Evolutionary conservation across 2,329 filamentous ascomycete species (phyloP), one percentile per base, ranked within the genome.

Genomic region (Didymella glomerata): DNA sequence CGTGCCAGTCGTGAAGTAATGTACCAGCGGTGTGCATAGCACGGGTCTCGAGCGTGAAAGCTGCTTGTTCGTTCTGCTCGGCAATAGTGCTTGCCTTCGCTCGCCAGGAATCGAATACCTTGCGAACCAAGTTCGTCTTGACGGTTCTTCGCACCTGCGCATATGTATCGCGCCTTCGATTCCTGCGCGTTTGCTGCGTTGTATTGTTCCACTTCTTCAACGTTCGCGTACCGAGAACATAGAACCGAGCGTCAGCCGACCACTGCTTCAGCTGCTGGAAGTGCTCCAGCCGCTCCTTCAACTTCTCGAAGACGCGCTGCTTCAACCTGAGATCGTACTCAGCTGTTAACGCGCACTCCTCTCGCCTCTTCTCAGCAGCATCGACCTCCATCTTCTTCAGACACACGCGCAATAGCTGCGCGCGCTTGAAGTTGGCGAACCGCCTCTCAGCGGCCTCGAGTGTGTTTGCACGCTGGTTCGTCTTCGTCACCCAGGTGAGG

Each of bases 221-320:
- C 2, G 78, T 75, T 41, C 75, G 78, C 8, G 78, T 85, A 41
- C 80, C 76, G n/a, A 84, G 68, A 36, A 85, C 83, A 68, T 86
- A 88, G 63, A 83, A 87, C 11, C 79, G 75, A 24, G 85, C 85
- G 69, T 85, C 81, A n/a, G 74, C 73, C 25, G 85, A 82, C 83
- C 83, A 85, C 24, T 76, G 76, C 42, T 83, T 79, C 44, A 88
- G 71, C 64, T 82, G 79, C 25, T 73, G 67, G 11, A 82, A 71
- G 62, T 85, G 79, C 16, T 79, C 72, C 7, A 73, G 70, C 36
- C 74, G 74, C 18, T 74, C 67, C 27, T 74, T 71, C 61, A 80
- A 72, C 16, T 64, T 70, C 1, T 72, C 64, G 13, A 82, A 71
- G 4, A 74, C 68, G 13, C 69, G 70, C 42, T 78, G 76, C 30